Conservation (phyloP, 176 grass and related monocot species). For the Calamus simplicifolius region DNA sequence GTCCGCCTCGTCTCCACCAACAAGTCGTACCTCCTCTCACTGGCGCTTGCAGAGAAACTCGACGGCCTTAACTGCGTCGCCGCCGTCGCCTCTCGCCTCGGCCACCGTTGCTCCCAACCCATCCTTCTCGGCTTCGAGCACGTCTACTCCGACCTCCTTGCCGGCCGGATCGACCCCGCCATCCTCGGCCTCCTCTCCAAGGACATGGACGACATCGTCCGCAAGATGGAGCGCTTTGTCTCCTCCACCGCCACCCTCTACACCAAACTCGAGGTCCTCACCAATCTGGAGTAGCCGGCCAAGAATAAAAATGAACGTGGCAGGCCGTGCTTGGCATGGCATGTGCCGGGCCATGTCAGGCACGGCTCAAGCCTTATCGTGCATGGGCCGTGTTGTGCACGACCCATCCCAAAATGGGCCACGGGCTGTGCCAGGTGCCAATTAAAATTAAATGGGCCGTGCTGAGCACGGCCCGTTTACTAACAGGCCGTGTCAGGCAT, state of each 20-base stretch:
- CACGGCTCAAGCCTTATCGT: no score
- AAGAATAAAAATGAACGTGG: no score
- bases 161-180: conserved; percentile 36
- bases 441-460: no score
- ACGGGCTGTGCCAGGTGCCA: no score
- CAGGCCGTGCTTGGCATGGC: no score
- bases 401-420: no score
- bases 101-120: conserved; percentile 54
- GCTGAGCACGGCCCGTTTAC: no score
- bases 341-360: no score
- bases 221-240: conserved; percentile 79
- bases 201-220: conserved; percentile 43
- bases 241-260: conserved; percentile 68
- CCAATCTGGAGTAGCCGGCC: conserved; percentile 69
- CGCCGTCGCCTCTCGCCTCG: conserved; percentile 57
- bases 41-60: conserved; percentile 85
- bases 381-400: no score
- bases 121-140: conserved; percentile 76
- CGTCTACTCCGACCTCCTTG: conserved; percentile 86
- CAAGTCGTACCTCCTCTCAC: conserved; percentile 60
- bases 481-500: no score
- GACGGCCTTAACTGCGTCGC: conserved; percentile 82
- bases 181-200: conserved; percentile 26
- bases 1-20: conserved; percentile 74
- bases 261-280: conserved; percentile 57